Conservation (phyloP, 148 eudicot genomes). For the Cornus controversa region DNA sequence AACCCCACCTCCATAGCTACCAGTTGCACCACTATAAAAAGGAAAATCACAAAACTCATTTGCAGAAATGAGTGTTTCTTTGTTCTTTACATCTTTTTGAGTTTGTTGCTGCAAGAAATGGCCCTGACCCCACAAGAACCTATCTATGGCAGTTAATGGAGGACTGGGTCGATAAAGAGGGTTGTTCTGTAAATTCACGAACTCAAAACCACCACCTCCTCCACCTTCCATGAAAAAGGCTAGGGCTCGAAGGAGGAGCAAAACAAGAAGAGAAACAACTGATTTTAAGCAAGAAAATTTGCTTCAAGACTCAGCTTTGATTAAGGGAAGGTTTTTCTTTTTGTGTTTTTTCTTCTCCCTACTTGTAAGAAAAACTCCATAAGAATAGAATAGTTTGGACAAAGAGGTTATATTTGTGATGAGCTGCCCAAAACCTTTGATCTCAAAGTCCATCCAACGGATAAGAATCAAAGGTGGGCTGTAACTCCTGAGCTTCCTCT, state of each 20-base stretch:
- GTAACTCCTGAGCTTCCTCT: slow-evolving; percentile 42
- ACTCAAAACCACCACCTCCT: slow-evolving; percentile 16
- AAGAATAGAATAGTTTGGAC: neutral
- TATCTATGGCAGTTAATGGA: slow-evolving; percentile 49
- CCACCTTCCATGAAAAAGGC: slow-evolving; percentile 39
- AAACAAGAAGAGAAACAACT: neutral
- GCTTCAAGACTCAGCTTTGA: neutral
- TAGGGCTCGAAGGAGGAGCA: too few species aligned
- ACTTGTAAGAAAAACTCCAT: too few species aligned
- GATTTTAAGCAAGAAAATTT: neutral
- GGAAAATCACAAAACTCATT: slow-evolving; percentile 4
- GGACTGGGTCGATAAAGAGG: slow-evolving; percentile 25
- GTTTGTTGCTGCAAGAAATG: neutral
- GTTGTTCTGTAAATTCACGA: slow-evolving; percentile 27
- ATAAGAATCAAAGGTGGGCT: slow-evolving; percentile 10
- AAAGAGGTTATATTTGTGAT: slow-evolving; percentile 20
- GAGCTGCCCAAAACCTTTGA: slow-evolving; percentile 30
- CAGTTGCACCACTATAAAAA: slow-evolving; percentile 9
- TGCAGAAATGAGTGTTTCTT: neutral
- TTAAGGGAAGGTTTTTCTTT: neutral
- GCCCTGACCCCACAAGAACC: slow-evolving; percentile 32
- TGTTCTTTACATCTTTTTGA: slow-evolving; percentile 9
- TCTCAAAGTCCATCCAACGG: slow-evolving; percentile 28
- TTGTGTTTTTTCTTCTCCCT: neutral
- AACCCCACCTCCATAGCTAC: slow-evolving; percentile 1